phyloP scores from a whole-genome alignment of 164 flowering plant species.

The Dillenia suffruticosa region DNA sequence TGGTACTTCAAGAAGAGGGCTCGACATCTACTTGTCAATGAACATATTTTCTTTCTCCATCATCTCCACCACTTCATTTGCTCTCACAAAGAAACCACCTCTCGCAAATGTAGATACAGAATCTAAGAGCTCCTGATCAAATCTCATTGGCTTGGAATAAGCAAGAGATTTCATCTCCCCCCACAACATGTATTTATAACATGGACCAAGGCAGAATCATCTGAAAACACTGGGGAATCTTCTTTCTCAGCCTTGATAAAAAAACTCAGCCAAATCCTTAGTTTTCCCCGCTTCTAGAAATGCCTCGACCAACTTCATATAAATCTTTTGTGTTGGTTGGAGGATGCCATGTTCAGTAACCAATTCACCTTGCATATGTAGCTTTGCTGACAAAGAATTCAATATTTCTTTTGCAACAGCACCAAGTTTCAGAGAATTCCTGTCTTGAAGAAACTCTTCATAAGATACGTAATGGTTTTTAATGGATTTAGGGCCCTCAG shows the following conservation, averaged over 20 bases:
- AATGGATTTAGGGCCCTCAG: conserved; percentile 8
- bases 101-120: conserved; percentile 85
- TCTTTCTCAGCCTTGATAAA: conserved; percentile 68
- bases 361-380: conserved; percentile 59
- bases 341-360: conserved; percentile 71
- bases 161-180: conserved; percentile 91
- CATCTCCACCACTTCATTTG: conserved; percentile 85
- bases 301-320: conserved; percentile 72
- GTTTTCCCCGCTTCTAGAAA: conserved; percentile 72
- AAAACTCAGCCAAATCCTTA: conserved; percentile 70
- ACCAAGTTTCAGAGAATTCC: conserved; percentile 45
- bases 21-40: conserved; percentile 81
- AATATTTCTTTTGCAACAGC: conserved; percentile 55
- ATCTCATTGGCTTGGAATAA: conserved; percentile 53
- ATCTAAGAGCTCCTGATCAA: conserved; percentile 92
- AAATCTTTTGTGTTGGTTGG: conserved; percentile 73
- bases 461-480: conserved; percentile 26
- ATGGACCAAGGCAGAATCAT: conserved; percentile 61
- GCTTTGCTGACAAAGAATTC: conserved; percentile 31
- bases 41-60: conserved; percentile 83
- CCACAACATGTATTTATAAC: conserved; percentile 88
- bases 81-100: conserved; percentile 87
- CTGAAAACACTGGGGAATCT: conserved; percentile 59
- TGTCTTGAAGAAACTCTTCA: conserved; percentile 56
- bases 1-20: conserved; percentile 85